Base-by-base conservation (phyloP, 2,329 filamentous ascomycete genomes). In the Aphanoascus verrucosus region DNA sequence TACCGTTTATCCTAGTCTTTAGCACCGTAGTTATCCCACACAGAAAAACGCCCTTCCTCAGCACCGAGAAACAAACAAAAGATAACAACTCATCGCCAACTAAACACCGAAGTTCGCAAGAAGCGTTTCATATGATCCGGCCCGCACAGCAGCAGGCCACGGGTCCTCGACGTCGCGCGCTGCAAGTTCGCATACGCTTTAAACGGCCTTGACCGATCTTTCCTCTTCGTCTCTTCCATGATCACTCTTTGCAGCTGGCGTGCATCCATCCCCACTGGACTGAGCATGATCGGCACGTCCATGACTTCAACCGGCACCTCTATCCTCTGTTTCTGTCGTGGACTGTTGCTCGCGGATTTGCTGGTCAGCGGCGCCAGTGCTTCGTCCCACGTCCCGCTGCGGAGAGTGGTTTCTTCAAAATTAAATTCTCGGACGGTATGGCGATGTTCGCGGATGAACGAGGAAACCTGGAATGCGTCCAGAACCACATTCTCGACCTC, bases 381-480 rank as follows among this genome's bases (percentile, higher is more conserved):
- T 31, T 89, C 84, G 55, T 93, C 85, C 88, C 88, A 94, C 54
- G 76, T 84, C 28, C 85, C 88, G 56, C 79, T 77, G 49, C 81
- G 76, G 42, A 94, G 77, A 31, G 78, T 74, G 15, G 90, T 82
- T 57, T 86, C 83, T 64, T 89, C 83, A 66, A 94, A 88, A 65
- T 88, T 83, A 63, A 91, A 88, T 63, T 91, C 85, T 58, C 79
- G 77, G 44, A 94, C 79, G 0, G 81, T 84, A 53, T 74, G 72
- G 31, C 80, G 77, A 69, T 94, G 87, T 11, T 74, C 72, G 48
- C 74, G 70, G 55, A 93, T 82, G 57, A 94, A 81, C 12, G 76
- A 74, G 42, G 81, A 77, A 55, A 94, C 78, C 67, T 93, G 86
- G 1, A 75, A 70, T 5, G 83, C 81, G 58, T 85, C 84, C 75